phyloP scores from a whole-genome alignment of 306 rosid species.

The Begonia loranthoides region DNA sequence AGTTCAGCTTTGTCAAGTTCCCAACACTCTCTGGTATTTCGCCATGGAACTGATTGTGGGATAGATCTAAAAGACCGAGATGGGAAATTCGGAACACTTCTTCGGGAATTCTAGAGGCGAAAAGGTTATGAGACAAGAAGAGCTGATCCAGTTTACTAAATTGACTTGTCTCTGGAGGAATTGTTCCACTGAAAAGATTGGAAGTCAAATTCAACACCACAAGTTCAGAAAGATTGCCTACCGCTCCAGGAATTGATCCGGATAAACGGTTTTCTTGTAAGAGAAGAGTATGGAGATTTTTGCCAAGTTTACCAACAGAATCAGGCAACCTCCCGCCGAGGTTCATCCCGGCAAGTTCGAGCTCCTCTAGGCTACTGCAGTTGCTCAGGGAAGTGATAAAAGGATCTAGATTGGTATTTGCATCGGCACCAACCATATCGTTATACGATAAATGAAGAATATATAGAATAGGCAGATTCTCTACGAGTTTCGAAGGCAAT shows the following conservation, averaged over 20 bases:
- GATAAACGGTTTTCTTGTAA: slow-evolving; percentile 44
- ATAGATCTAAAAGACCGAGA: slow-evolving; percentile 49
- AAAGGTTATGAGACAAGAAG: slow-evolving; percentile 39
- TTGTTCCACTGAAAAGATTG: slow-evolving; percentile 41
- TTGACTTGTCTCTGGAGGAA: slow-evolving; percentile 24
- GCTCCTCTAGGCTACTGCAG: slow-evolving; percentile 36
- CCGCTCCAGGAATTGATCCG: slow-evolving; percentile 44
- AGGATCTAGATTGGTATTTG: slow-evolving; percentile 43
- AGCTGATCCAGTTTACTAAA: slow-evolving; percentile 34
- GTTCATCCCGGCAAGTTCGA: slow-evolving; percentile 56
- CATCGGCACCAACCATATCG: slow-evolving; percentile 32
- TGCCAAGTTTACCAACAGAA: slow-evolving; percentile 20
- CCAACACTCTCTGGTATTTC: slow-evolving; percentile 40
- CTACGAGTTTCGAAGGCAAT: slow-evolving; percentile 29
- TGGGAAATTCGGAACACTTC: slow-evolving; percentile 18
- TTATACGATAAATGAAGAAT: slow-evolving; percentile 52
- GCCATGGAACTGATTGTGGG: slow-evolving; percentile 37
- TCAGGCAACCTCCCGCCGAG: slow-evolving; percentile 41
- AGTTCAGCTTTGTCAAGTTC: slow-evolving; percentile 22
- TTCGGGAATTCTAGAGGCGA: slow-evolving; percentile 26
- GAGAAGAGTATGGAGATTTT: slow-evolving; percentile 9
- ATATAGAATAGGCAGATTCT: slow-evolving; percentile 15
- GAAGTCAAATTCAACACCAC: slow-evolving; percentile 34
- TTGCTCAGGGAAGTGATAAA: slow-evolving; percentile 42
- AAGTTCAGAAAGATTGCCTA: slow-evolving; percentile 37